Evolutionary conservation across 2,329 filamentous ascomycete species (phyloP).

Genomic region (Verruconis gallopava): DNA sequence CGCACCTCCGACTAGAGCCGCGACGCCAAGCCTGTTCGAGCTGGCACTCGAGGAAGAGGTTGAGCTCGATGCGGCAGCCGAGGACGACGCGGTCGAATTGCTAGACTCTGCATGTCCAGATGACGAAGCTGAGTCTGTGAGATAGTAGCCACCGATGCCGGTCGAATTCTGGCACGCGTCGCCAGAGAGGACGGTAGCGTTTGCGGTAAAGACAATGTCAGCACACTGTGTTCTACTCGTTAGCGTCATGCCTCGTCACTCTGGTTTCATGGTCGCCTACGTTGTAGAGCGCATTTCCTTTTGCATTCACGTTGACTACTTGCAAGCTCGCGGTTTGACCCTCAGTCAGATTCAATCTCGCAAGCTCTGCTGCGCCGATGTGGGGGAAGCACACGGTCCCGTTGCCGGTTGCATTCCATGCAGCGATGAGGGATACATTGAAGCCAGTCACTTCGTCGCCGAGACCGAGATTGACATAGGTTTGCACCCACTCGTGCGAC

Average conservation of each 20-base stretch:
- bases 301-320: constrained; percentile 29
- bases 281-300: constrained; percentile 32
- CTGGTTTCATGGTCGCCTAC: constrained; percentile 19
- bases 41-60: neutral
- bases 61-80: neutral
- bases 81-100: neutral
- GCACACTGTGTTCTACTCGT: constrained; percentile 29
- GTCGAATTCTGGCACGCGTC: constrained; percentile 28
- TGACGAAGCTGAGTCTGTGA: neutral
- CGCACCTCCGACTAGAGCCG: constrained; percentile 3
- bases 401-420: constrained; percentile 37
- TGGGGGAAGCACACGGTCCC: constrained; percentile 34
- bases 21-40: neutral
- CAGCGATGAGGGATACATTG: constrained; percentile 31
- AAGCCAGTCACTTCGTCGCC: constrained; percentile 27
- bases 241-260: neutral
- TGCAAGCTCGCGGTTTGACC: constrained; percentile 32
- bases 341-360: constrained; percentile 15
- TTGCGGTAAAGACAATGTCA: constrained; percentile 29
- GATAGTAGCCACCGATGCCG: constrained; percentile 22
- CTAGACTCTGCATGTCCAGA: constrained; percentile 6
- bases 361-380: constrained; percentile 18
- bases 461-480: constrained; percentile 35
- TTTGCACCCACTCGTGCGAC: constrained; percentile 30
- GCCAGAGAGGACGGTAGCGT: constrained; percentile 23